Evolutionary conservation across 106 monocot species (phyloP).

Genomic region (Dendrobium officinale): DNA sequence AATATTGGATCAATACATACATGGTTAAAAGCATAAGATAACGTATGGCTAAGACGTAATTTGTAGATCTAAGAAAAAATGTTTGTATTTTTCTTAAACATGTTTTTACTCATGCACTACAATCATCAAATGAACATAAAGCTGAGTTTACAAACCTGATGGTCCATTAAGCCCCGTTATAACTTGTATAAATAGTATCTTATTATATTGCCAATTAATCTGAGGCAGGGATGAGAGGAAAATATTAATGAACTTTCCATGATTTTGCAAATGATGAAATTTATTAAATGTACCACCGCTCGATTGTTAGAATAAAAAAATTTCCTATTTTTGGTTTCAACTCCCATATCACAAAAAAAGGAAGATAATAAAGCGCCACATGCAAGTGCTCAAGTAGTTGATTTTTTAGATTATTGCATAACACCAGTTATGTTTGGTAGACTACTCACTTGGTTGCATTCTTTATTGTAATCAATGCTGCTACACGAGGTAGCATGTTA

Average conservation of each 20-base stretch:
- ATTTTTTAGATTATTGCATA: no score
- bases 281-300: background rate
- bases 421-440: no score
- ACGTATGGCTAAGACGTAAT: no score
- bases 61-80: no score
- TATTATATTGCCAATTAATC: background rate
- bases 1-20: no score
- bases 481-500: no score
- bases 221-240: background rate
- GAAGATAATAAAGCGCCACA: background rate
- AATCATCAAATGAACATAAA: background rate
- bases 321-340: no score
- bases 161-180: background rate
- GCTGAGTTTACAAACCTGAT: background rate
- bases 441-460: background rate
- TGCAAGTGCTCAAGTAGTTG: background rate
- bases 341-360: background rate
- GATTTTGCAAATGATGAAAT: background rate
- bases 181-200: background rate
- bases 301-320: background rate
- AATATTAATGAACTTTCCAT: background rate
- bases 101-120: background rate
- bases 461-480: no score
- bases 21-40: no score
- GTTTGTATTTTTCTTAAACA: background rate